A percentile compares a stretch with the other conserved stretches of the same genome.
Conservation (phyloP, 495 filamentous ascomycete genomes). For the Penicillium turbatum region DNA sequence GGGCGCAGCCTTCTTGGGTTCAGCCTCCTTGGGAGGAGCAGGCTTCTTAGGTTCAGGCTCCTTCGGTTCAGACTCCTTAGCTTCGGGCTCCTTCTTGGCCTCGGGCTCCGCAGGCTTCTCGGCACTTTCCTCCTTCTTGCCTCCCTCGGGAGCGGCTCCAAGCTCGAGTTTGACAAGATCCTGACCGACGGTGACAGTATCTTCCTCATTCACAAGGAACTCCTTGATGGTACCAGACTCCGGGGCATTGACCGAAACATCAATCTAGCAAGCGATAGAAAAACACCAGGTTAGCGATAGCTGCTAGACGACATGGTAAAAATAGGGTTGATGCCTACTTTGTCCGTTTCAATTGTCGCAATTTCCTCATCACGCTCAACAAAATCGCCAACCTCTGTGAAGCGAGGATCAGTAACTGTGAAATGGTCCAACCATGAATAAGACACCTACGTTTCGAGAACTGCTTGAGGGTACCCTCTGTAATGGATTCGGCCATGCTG, state of each 20-base stretch:
- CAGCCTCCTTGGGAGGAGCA: slow-evolving; percentile 40
- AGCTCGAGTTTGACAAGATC: slow-evolving; percentile 80
- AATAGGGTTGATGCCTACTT: slow-evolving; percentile 51
- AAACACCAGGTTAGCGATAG: too few relatives aligned
- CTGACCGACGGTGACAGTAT: slow-evolving; percentile 93
- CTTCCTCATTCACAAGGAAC: slow-evolving; percentile 87
- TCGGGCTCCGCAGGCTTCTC: slow-evolving; percentile 37
- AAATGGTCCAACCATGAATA: background rate
- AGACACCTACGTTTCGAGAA: slow-evolving; percentile 69
- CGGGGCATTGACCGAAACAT: slow-evolving; percentile 92
- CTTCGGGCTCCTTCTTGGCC: slow-evolving; percentile 34
- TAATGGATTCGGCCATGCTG: slow-evolving; percentile 98
- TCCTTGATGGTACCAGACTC: slow-evolving; percentile 89
- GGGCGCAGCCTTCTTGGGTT: slow-evolving; percentile 37
- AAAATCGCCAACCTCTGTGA: slow-evolving; percentile 78
- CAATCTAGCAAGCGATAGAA: slow-evolving; percentile 57
- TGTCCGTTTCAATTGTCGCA: slow-evolving; percentile 99
- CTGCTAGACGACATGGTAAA: too few relatives aligned
- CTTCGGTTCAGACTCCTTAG: slow-evolving; percentile 40
- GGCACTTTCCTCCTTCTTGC: slow-evolving; percentile 45
- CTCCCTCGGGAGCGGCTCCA: slow-evolving; percentile 60
- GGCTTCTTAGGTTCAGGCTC: slow-evolving; percentile 38
- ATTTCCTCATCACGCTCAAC: slow-evolving; percentile 97
- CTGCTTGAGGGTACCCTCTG: slow-evolving; percentile 93
- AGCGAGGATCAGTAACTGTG: slow-evolving; percentile 19